Evolutionary conservation across 345 rosid species (phyloP).

Genomic region (Carallia brachiata): DNA sequence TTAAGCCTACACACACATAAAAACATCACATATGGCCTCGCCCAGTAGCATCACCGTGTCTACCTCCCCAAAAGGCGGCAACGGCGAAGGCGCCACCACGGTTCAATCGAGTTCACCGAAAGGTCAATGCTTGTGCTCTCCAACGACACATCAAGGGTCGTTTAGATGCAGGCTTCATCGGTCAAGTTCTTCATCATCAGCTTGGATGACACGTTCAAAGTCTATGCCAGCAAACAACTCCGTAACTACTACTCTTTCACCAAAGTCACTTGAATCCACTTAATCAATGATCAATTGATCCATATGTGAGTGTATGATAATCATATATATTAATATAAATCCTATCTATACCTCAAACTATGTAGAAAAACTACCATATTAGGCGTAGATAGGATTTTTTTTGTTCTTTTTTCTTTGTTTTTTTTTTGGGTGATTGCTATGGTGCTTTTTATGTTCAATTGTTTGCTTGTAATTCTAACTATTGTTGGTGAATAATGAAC

Average conservation of each 20-base stretch:
- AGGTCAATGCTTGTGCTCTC: constrained; percentile 67
- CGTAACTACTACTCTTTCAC: constrained; percentile 25
- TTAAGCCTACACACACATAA: background rate
- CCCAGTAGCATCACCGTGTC: constrained; percentile 19
- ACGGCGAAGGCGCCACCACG: background rate
- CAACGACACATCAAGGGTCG: constrained; percentile 68
- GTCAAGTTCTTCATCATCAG: constrained; percentile 26
- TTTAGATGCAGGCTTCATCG: constrained; percentile 69
- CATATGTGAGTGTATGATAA: too few relatives aligned
- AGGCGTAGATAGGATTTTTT: too few relatives aligned
- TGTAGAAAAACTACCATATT: too few relatives aligned
- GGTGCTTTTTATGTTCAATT: too few relatives aligned
- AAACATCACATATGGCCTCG: constrained; percentile 19
- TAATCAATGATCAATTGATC: background rate
- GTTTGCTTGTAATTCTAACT: too few relatives aligned
- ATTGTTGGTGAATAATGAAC: too few relatives aligned
- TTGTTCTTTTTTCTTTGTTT: too few relatives aligned
- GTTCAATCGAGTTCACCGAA: constrained; percentile 24
- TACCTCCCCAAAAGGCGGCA: constrained; percentile 36
- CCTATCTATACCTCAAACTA: too few relatives aligned
- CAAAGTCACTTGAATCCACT: constrained; percentile 20
- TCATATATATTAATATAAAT: too few relatives aligned
- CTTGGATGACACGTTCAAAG: constrained; percentile 51
- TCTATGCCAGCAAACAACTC: constrained; percentile 45
- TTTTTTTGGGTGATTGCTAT: too few relatives aligned